Evolutionary conservation across 371 early-diverging fungal species (phyloP).

Genomic region (Rhizopus microsporus): DNA sequence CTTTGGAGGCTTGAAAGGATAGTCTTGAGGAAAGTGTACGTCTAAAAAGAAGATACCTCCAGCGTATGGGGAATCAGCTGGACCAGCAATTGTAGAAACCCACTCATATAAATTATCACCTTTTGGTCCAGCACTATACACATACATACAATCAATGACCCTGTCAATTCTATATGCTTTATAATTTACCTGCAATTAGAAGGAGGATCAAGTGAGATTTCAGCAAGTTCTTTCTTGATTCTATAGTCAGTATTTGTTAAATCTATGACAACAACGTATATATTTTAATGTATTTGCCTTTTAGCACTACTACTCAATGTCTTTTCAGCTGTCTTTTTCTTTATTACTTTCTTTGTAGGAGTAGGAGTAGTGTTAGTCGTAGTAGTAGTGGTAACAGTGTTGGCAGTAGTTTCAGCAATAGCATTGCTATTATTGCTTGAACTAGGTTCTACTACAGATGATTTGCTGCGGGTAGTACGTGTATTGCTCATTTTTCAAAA

Average conservation of each 20-base stretch:
- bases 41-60: constrained; percentile 96
- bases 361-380: constrained; percentile 13
- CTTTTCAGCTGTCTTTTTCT: constrained; percentile 37
- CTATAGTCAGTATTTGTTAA: constrained; percentile 38
- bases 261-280: background rate
- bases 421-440: constrained; percentile 9
- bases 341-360: constrained; percentile 23
- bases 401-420: constrained; percentile 11
- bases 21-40: constrained; percentile 98
- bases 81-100: constrained; percentile 94
- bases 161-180: background rate
- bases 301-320: constrained; percentile 60
- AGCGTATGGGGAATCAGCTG: constrained; percentile 76
- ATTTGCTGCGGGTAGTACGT: constrained; percentile 31
- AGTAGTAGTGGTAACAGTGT: constrained; percentile 24
- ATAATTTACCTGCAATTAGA: constrained; percentile 79
- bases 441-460: constrained; percentile 11
- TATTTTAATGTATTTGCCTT: constrained; percentile 38
- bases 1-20: constrained; percentile 99
- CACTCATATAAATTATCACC: constrained; percentile 96
- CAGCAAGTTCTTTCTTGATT: constrained; percentile 94
- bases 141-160: background rate
- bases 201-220: constrained; percentile 94
- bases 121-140: constrained; percentile 89
- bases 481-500: constrained; percentile 34